phyloP scores from a whole-genome alignment of 768 basidiomycete species.

The Xerocomellus dryophilus region DNA sequence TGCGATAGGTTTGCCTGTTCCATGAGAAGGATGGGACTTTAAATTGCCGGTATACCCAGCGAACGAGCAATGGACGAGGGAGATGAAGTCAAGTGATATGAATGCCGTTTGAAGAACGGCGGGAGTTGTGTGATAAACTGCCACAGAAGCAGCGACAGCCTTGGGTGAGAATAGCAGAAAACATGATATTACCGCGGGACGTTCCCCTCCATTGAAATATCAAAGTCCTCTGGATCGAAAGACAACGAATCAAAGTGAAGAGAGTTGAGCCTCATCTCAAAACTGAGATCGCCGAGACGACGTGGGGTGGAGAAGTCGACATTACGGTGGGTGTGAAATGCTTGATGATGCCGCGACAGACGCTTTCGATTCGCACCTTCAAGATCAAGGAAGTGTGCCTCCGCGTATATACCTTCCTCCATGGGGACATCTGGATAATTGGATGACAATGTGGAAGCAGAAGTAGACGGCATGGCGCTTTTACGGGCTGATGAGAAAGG shows the following conservation, averaged over 20 bases:
- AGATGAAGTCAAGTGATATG: constrained; percentile 8
- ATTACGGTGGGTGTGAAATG: neutral
- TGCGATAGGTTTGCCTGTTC: constrained; percentile 2
- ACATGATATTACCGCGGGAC: constrained; percentile 11
- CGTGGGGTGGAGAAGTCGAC: neutral
- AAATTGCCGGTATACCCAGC: neutral
- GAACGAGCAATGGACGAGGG: neutral
- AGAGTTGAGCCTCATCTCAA: constrained; percentile 70
- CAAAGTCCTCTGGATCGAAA: constrained; percentile 61
- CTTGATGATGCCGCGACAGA: constrained; percentile 2
- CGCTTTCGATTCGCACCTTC: constrained; percentile 19
- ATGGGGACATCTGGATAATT: constrained; percentile 16
- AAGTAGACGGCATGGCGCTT: constrained; percentile 8
- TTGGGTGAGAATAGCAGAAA: neutral
- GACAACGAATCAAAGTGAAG: constrained; percentile 70
- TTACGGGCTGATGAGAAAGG: neutral
- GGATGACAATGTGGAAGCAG: constrained; percentile 11
- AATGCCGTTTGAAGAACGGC: neutral
- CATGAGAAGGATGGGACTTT: neutral
- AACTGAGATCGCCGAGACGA: constrained; percentile 40
- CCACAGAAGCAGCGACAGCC: neutral
- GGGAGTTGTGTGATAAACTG: neutral
- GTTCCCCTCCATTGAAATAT: constrained; percentile 23
- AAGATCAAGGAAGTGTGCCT: constrained; percentile 19
- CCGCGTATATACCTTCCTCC: constrained; percentile 16